Evolutionary conservation across 192 early-diverging fungal genomes (phyloP).

Genomic region (Allomyces macrogynus): DNA sequence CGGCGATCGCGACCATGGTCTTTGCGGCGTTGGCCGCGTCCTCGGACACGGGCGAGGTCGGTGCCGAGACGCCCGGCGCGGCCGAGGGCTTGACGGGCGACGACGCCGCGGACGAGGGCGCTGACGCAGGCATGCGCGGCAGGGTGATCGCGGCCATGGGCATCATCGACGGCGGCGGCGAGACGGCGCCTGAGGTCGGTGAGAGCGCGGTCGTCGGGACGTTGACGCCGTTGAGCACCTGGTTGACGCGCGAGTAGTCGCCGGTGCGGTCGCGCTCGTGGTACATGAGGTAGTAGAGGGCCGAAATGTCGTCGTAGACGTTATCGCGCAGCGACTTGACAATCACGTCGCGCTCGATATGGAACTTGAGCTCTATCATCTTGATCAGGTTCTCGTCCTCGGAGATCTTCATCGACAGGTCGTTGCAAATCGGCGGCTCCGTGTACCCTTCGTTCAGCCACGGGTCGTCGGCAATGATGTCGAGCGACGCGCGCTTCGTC

Average conservation of each 20-base stretch:
- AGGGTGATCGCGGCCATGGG: conserved; percentile 1
- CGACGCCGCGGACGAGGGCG: not conserved
- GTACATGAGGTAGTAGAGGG: conserved; percentile 40
- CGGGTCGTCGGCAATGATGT: conserved; percentile 35
- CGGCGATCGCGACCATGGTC: conserved; percentile 1
- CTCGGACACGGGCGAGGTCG: not conserved
- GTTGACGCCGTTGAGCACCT: not conserved
- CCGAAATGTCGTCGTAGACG: conserved; percentile 32
- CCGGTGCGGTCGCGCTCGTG: conserved; percentile 15
- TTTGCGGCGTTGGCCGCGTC: not conserved
- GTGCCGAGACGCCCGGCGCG: not conserved
- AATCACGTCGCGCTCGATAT: conserved; percentile 24
- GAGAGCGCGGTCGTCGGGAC: conserved; percentile 1
- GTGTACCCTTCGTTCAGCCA: conserved; percentile 37
- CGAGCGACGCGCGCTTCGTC: conserved; percentile 32
- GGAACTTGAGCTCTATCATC: conserved; percentile 29
- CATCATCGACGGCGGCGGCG: not conserved
- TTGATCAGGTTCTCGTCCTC: conserved; percentile 33
- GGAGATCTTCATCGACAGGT: conserved; percentile 19
- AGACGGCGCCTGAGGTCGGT: not conserved
- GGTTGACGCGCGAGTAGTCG: conserved; percentile 1
- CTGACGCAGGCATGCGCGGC: conserved; percentile 3
- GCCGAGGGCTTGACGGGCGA: not conserved
- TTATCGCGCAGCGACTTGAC: conserved; percentile 25
- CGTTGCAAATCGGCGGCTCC: conserved; percentile 25